phyloP scores from a whole-genome alignment of 495 filamentous ascomycete species.

The Parmelia sp. region DNA sequence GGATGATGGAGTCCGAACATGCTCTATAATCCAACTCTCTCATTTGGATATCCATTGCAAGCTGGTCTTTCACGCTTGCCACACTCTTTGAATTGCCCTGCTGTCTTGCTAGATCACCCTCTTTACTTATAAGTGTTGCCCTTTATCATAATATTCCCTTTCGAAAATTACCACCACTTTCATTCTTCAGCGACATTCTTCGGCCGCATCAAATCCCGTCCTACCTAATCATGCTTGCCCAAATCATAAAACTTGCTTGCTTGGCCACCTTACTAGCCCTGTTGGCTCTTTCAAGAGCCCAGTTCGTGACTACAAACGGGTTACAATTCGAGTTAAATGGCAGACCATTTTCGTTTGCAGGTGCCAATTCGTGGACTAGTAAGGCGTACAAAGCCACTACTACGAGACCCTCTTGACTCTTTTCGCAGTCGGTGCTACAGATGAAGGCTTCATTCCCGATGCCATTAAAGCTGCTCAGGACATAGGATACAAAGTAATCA shows the following conservation, averaged over 20 bases:
- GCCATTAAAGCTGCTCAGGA: constrained; percentile 1
- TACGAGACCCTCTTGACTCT: background rate
- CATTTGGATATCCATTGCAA: background rate
- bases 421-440: constrained; percentile 3
- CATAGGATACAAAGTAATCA: constrained; percentile 7
- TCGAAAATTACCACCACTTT: background rate
- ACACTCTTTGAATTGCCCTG: background rate
- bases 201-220: background rate
- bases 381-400: background rate
- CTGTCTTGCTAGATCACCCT: background rate
- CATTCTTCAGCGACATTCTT: background rate
- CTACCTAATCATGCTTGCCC: background rate
- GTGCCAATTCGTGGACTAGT: constrained; percentile 11
- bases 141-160: background rate
- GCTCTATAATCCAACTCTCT: background rate
- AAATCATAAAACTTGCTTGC: background rate
- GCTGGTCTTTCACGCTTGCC: background rate
- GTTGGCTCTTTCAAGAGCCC: background rate
- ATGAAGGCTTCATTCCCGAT: background rate
- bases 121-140: background rate
- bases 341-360: constrained; percentile 12
- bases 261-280: background rate
- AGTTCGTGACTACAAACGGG: constrained; percentile 12
- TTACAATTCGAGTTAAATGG: constrained; percentile 9
- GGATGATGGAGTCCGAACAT: background rate